phyloP scores from a whole-genome alignment of 2,329 filamentous ascomycete genomes.

The Trichoderma hamatum region DNA sequence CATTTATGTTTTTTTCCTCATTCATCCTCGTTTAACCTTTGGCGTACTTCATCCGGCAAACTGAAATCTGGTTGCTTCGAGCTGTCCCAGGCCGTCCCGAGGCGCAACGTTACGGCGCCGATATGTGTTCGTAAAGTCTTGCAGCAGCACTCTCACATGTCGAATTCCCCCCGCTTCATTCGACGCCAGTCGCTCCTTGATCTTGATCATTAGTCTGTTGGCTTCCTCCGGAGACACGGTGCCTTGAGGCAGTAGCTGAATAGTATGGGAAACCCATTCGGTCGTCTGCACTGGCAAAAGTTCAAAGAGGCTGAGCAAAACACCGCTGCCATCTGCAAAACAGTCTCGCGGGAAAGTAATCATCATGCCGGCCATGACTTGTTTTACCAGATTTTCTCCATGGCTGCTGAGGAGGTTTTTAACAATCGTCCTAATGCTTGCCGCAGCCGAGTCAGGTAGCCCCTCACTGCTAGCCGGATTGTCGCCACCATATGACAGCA shows the following conservation, averaged over 20 bases:
- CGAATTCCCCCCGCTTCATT: constrained; percentile 64
- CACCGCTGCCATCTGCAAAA: constrained; percentile 90
- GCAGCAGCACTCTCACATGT: constrained; percentile 81
- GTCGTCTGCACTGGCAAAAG: constrained; percentile 79
- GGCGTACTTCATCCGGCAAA: constrained; percentile 55
- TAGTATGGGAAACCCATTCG: constrained; percentile 79
- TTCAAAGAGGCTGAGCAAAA: constrained; percentile 88
- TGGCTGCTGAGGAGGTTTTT: constrained; percentile 70
- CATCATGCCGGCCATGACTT: constrained; percentile 97
- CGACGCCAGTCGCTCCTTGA: constrained; percentile 73
- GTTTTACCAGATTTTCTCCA: constrained; percentile 80
- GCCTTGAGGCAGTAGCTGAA: constrained; percentile 80
- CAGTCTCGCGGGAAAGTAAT: constrained; percentile 96
- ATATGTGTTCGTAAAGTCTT: constrained; percentile 97
- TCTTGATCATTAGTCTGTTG: constrained; percentile 76
- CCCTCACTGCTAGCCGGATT: constrained; percentile 67
- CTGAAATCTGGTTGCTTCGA: constrained; percentile 86
- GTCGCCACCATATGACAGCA: constrained; percentile 83
- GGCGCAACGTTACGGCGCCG: constrained; percentile 94
- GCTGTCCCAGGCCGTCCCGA: constrained; percentile 81
- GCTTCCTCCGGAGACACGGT: constrained; percentile 80
- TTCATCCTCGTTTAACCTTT: background rate
- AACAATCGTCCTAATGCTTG: constrained; percentile 72
- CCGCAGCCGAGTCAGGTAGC: constrained; percentile 61
- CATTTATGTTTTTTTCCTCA: background rate